phyloP scores from a whole-genome alignment of 2,329 filamentous ascomycete genomes.

The Sclerotinia trifoliorum region DNA sequence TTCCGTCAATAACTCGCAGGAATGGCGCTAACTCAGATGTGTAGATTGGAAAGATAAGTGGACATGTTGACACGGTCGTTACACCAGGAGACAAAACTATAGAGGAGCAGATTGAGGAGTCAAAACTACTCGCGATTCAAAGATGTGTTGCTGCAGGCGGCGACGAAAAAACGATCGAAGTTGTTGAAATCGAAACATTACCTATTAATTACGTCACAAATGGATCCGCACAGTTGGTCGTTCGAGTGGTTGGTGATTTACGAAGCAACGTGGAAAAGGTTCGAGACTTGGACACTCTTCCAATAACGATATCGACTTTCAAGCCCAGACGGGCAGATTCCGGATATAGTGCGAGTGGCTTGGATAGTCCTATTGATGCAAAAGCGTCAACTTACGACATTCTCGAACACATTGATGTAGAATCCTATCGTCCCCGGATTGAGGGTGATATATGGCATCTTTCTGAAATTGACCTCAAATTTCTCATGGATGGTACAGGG shows the following conservation, averaged over 20 bases:
- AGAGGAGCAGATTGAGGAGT: slow-evolving; percentile 33
- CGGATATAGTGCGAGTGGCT: slow-evolving; percentile 8
- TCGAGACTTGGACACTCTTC: slow-evolving; percentile 17
- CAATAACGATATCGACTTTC: neutral
- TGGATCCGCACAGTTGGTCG: slow-evolving; percentile 34
- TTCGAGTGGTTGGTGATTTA: slow-evolving; percentile 37
- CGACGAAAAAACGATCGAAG: slow-evolving; percentile 33
- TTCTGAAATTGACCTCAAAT: slow-evolving; percentile 56
- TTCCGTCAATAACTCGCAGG: neutral
- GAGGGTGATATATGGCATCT: slow-evolving; percentile 55
- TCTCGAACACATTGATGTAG: slow-evolving; percentile 30
- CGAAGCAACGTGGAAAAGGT: slow-evolving; percentile 28
- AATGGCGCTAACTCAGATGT: slow-evolving; percentile 1
- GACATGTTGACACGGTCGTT: slow-evolving; percentile 35
- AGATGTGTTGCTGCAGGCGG: slow-evolving; percentile 36
- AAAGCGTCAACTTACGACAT: slow-evolving; percentile 36
- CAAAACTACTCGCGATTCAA: slow-evolving; percentile 32
- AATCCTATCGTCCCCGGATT: slow-evolving; percentile 47
- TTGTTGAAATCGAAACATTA: slow-evolving; percentile 38
- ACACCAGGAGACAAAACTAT: slow-evolving; percentile 32
- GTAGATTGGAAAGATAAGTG: slow-evolving; percentile 38
- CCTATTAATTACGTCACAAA: slow-evolving; percentile 38
- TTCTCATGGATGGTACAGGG: slow-evolving; percentile 58
- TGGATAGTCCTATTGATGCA: slow-evolving; percentile 12
- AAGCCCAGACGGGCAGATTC: slow-evolving; percentile 15